Percentiles rank a stretch among this genome's conserved stretches.
Evolutionary conservation across 2,329 filamentous ascomycete species (phyloP).

Genomic region (Periconia sp.): DNA sequence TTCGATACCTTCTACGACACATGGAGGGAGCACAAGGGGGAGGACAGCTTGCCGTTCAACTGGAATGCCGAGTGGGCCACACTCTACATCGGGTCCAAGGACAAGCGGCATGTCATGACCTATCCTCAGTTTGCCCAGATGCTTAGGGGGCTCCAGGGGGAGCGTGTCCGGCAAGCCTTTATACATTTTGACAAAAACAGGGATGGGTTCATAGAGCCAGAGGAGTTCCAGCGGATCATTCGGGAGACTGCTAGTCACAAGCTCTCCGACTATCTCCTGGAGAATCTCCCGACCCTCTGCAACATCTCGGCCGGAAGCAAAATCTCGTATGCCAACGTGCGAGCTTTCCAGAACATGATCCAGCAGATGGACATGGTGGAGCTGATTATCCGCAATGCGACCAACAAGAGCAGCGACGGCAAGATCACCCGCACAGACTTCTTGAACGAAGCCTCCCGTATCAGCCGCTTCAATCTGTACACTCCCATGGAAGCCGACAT

Average conservation of each 20-base stretch:
- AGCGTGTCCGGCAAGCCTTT: constrained; percentile 95
- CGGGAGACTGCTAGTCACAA: constrained; percentile 92
- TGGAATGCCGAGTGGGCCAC: constrained; percentile 98
- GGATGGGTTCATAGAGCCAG: constrained; percentile 93
- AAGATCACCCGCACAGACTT: constrained; percentile 96
- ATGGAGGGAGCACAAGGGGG: constrained; percentile 88
- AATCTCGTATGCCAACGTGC: constrained; percentile 96
- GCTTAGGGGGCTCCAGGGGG: constrained; percentile 93
- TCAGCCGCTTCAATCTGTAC: constrained; percentile 93
- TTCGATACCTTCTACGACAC: constrained; percentile 86
- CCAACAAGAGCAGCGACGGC: constrained; percentile 80
- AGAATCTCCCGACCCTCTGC: constrained; percentile 90
- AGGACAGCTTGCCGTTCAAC: constrained; percentile 86
- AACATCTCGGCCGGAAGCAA: constrained; percentile 91
- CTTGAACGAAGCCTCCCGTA: constrained; percentile 86
- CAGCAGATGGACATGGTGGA: constrained; percentile 98
- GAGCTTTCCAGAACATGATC: constrained; percentile 97
- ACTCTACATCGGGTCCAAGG: constrained; percentile 88
- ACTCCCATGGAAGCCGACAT: constrained; percentile 99
- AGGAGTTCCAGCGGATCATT: constrained; percentile 97
- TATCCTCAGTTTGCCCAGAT: constrained; percentile 98
- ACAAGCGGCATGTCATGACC: constrained; percentile 87
- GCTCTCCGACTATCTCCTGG: constrained; percentile 92
- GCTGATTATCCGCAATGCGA: constrained; percentile 86
- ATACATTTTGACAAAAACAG: constrained; percentile 87